A percentile compares a stretch with the other conserved stretches of the same genome.
phyloP scores from a whole-genome alignment of 306 rosid genomes.

The Dalbergia cultrata region DNA sequence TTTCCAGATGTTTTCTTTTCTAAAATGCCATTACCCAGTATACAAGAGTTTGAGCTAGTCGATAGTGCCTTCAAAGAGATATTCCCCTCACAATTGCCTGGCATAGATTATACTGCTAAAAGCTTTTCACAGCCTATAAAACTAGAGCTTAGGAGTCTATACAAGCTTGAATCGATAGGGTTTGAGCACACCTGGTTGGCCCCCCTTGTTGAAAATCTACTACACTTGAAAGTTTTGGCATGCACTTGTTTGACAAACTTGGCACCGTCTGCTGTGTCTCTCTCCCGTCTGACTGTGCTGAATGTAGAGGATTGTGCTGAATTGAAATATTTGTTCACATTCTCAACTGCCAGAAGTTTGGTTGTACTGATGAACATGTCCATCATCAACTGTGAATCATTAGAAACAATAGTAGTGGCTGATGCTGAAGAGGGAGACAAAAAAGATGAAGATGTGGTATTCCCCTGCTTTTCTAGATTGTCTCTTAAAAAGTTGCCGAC shows the following conservation, averaged over 20 bases:
- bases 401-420: not conserved
- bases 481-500: too few species aligned
- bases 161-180: not conserved
- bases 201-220: not conserved
- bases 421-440: not conserved
- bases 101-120: not conserved
- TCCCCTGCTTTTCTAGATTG: too few species aligned
- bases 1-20: not conserved
- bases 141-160: not conserved
- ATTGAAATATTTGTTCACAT: constrained; percentile 21
- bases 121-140: not conserved
- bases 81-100: not conserved
- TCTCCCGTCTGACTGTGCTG: not conserved
- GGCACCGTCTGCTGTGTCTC: constrained; percentile 6
- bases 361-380: not conserved
- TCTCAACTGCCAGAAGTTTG: constrained; percentile 20
- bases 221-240: not conserved
- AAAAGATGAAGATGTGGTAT: too few species aligned
- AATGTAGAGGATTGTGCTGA: not conserved
- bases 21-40: not conserved
- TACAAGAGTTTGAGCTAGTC: not conserved
- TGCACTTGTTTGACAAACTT: constrained; percentile 26
- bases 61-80: not conserved
- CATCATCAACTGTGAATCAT: not conserved
- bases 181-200: constrained; percentile 3